Conservation (phyloP, 257 asterid species). For the Forsythia suspensa region DNA sequence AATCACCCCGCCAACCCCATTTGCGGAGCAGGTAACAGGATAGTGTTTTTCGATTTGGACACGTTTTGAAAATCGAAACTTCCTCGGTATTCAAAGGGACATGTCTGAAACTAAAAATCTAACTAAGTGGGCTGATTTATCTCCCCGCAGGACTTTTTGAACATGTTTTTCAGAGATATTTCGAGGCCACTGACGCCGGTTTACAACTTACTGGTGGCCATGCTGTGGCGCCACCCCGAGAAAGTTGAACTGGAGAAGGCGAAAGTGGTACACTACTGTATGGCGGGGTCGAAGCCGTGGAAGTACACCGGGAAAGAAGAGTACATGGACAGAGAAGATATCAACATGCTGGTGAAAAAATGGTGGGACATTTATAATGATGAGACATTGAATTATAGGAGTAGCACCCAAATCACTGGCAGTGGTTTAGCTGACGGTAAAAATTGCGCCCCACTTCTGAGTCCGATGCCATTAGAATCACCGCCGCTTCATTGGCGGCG, state of each 20-base stretch:
- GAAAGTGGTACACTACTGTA: conserved; percentile 60
- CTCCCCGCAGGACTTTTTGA: conserved; percentile 46
- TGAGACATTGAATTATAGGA: conserved; percentile 33
- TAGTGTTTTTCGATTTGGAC: too few relatives aligned
- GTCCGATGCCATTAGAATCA: neutral
- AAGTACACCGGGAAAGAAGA: conserved; percentile 47
- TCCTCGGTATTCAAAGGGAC: neutral
- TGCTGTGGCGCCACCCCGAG: conserved; percentile 64
- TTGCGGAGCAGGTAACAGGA: conserved; percentile 51
- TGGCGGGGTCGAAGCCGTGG: conserved; percentile 63
- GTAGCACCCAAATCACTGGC: neutral
- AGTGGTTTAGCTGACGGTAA: neutral
- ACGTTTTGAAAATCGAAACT: too few relatives aligned
- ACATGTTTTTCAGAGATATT: conserved; percentile 44
- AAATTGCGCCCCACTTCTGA: neutral
- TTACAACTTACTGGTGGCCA: conserved; percentile 49
- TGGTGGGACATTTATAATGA: conserved; percentile 59
- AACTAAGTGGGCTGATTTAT: too few relatives aligned
- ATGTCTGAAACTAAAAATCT: too few relatives aligned
- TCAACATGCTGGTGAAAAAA: conserved; percentile 43
- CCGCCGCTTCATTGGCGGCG: neutral
- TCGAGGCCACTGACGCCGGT: conserved; percentile 38
- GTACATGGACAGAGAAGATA: conserved; percentile 53
- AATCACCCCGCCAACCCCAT: conserved; percentile 44
- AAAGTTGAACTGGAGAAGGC: conserved; percentile 41